phyloP scores from a whole-genome alignment of 129 eudicot genomes.

The Tagetes erecta region DNA sequence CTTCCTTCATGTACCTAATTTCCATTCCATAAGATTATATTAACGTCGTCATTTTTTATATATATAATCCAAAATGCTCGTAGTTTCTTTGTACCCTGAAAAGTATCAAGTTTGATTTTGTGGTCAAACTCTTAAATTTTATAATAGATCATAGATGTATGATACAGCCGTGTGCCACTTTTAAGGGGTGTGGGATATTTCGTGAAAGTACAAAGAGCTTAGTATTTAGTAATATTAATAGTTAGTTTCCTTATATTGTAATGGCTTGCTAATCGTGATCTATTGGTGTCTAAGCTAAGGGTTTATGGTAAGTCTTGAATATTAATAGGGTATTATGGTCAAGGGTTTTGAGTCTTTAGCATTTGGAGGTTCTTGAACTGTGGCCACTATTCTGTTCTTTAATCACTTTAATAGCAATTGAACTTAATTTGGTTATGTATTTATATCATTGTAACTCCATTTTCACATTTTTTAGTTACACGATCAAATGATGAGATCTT shows the following conservation, averaged over 20 bases:
- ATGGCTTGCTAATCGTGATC: neutral
- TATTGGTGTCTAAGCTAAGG: neutral
- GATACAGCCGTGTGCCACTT: neutral
- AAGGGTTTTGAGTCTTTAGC: neutral
- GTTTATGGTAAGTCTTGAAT: neutral
- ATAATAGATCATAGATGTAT: neutral
- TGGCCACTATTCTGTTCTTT: neutral
- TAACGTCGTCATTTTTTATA: neutral
- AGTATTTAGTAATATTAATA: neutral
- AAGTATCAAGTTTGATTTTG: neutral
- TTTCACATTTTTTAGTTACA: neutral
- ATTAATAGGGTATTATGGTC: neutral
- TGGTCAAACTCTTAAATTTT: constrained; percentile 6
- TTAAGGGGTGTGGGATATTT: neutral
- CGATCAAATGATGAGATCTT: neutral
- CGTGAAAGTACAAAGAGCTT: neutral
- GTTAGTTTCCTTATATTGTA: neutral
- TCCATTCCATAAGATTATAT: neutral
- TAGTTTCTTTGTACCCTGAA: neutral
- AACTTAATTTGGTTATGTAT: neutral
- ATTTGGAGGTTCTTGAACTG: neutral
- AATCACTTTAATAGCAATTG: neutral
- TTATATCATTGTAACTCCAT: neutral
- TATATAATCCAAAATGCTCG: neutral
- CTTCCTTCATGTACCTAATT: constrained; percentile 8